These are phyloP conservation scores for Geotrichum macrosporum DNA, from an alignment of 1,139 yeast species.

Conservation along the genomic window DNA sequence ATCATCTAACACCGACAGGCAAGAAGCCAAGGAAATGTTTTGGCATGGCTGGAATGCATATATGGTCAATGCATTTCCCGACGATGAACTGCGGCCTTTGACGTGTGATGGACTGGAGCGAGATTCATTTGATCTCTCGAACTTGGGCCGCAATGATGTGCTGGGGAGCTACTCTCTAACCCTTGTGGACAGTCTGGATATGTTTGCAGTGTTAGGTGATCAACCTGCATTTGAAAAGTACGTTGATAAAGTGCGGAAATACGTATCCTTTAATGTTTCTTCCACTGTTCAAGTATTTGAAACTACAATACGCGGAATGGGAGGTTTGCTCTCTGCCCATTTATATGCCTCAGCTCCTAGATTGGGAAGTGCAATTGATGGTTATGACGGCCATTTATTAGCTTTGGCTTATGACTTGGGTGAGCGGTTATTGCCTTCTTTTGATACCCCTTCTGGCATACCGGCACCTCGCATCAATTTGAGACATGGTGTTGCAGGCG, in stretches of 20 bases:
- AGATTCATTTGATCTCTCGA: conserved; percentile 49
- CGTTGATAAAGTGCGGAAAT: conserved; percentile 45
- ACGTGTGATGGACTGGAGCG: conserved; percentile 67
- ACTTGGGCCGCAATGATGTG: conserved; percentile 66
- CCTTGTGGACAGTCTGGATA: conserved; percentile 71
- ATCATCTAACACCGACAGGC: neutral
- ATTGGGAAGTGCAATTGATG: conserved; percentile 41
- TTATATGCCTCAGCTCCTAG: conserved; percentile 60
- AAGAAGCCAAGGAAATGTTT: conserved; percentile 43
- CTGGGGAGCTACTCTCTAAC: conserved; percentile 80
- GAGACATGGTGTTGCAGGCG: conserved; percentile 43
- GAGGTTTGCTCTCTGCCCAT: conserved; percentile 75
- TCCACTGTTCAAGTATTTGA: conserved; percentile 84
- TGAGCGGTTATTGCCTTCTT: conserved; percentile 60
- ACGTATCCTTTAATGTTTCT: conserved; percentile 53
- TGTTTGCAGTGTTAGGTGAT: conserved; percentile 68
- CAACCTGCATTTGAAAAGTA: conserved; percentile 50
- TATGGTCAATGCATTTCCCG: conserved; percentile 67
- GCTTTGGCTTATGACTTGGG: conserved; percentile 70
- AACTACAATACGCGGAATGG: conserved; percentile 70
- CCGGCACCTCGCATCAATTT: conserved; percentile 75
- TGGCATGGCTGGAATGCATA: conserved; percentile 73
- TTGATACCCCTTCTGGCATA: conserved; percentile 53
- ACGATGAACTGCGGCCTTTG: conserved; percentile 75
- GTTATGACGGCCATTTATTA: conserved; percentile 69